Evolutionary conservation across 1,284 basidiomycete species (phyloP), one percentile per base, ranked within the genome.

Genomic region (Irpex sp.): DNA sequence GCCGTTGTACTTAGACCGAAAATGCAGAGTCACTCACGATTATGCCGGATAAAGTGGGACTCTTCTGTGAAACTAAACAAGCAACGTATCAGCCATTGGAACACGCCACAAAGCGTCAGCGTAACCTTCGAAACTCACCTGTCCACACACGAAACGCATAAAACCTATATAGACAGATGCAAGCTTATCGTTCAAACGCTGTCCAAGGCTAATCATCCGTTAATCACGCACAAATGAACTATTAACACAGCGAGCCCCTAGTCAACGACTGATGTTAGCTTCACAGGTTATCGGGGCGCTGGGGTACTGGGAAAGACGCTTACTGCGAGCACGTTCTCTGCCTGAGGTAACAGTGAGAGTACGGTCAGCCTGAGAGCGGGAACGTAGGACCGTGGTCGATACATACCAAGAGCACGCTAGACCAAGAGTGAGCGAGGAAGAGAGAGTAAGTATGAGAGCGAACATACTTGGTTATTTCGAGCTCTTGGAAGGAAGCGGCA

Each of bases 401-500:
- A 66, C 78, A 72, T 63, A 80, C 78, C 57, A 78, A 70, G 58
- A 79, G 77, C 9, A 76, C 72, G 46, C 78, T 80, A 21, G 5
- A 35, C 13, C 19, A 6, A 51, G 61, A 36, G 21, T 1, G 37
- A 65, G 50, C 67, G 60, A 51, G 43, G 39, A 35, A 19, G 6
- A 11, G 19, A 26, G 21, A 39, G 36, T 39, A n/a, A 7, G 37
- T 17, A 26, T 26, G 26, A 26, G 26, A 26, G 26, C 26, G 26
- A 8, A 61, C 74, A 68, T 65, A 79, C 79, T 67, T 71, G n/a
- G 76, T 75, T 2, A 75, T 75, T 17, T 70, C 65, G 35, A 80
- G 65, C 19, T 69, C 57, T 0, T 72, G 67, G 56, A 78, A 68
- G 13, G 71, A 66, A 26, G 68, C 68, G 57, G 74, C 63, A 59